phyloP scores from a whole-genome alignment of 2,329 filamentous ascomycete species.

The Xylariaceae sp. region DNA sequence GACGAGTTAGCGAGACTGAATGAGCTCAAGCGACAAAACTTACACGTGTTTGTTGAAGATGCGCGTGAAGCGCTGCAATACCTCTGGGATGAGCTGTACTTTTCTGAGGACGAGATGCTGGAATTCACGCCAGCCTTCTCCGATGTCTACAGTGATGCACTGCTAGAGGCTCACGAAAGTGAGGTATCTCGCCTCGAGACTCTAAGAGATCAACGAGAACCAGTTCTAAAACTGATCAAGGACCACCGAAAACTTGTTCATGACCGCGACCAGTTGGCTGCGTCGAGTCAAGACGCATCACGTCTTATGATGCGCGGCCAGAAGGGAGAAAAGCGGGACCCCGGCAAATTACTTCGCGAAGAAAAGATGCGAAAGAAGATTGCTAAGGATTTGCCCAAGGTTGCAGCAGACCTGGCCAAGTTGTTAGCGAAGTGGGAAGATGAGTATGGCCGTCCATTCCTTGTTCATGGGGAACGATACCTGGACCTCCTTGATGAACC shows the following conservation, averaged over 20 bases:
- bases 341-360: conserved; percentile 89
- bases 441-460: conserved; percentile 90
- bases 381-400: conserved; percentile 91
- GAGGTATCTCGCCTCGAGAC: conserved; percentile 84
- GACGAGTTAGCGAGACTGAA: conserved; percentile 86
- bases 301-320: conserved; percentile 89
- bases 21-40: conserved; percentile 92
- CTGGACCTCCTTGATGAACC: conserved; percentile 80
- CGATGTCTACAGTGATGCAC: conserved; percentile 94
- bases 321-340: conserved; percentile 93
- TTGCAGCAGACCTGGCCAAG: conserved; percentile 82
- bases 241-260: conserved; percentile 81
- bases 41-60: conserved; percentile 96
- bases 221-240: conserved; percentile 82
- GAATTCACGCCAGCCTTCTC: conserved; percentile 97
- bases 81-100: conserved; percentile 92
- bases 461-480: conserved; percentile 91
- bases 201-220: conserved; percentile 85
- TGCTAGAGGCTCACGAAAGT: conserved; percentile 92
- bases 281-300: conserved; percentile 93
- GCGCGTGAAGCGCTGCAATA: conserved; percentile 89
- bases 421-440: conserved; percentile 89
- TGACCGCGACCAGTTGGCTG: conserved; percentile 85
- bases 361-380: conserved; percentile 99
- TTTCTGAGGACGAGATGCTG: conserved; percentile 98